Evolutionary conservation across 2,329 filamentous ascomycete species (phyloP), one percentile per base, ranked within the genome.

Genomic region (Emergomyces africanus): DNA sequence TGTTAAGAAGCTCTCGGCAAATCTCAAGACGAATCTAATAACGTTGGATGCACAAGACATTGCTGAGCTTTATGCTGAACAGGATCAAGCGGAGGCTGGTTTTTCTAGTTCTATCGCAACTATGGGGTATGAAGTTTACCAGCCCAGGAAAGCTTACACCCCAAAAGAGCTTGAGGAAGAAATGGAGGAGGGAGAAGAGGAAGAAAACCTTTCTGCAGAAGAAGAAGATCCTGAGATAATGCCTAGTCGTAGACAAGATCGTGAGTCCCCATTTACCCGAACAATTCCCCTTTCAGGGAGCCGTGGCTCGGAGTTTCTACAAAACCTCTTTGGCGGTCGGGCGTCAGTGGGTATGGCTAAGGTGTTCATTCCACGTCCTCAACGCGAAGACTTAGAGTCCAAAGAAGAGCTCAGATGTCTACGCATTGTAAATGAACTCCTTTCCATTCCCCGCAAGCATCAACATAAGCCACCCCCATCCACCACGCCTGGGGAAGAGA

Each of bases 1-100:
- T n/a, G 81, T 91, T 1, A 78, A 82, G 61, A 79, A 82, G 56
- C 74, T 87, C 49, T 87, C 87, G 0, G 74, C 75, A 14, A 78
- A 83, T 39, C 74, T 87, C 74, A 65, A 69, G 14, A 68, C 72
- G 33, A 72, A 77, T 62, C 57, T 77, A 57, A 67, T 77, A 50
- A 75, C 71, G 0, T 67, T 78, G 51, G 74, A 76, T 63, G 74
- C 74, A 18, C 74, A 76, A 61, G 76, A 78, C 64, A 76, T 77
- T 60, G 72, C 74, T 30, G 71, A 76, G 61, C 63, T 77, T 12
- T 75, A 64, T 35, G 51, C 68, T 42, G 71, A 78, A 61, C 73
- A 77, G 49, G 72, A 74, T 46, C 64, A 73, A 37, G 68, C 70
- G 9, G 71, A 74, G 53, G 64, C 65, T 8, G 67, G 68, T 0